These are phyloP conservation scores for Penicillium antarcticum DNA, from an alignment of 495 filamentous ascomycete genomes.

Conservation along the genomic window DNA sequence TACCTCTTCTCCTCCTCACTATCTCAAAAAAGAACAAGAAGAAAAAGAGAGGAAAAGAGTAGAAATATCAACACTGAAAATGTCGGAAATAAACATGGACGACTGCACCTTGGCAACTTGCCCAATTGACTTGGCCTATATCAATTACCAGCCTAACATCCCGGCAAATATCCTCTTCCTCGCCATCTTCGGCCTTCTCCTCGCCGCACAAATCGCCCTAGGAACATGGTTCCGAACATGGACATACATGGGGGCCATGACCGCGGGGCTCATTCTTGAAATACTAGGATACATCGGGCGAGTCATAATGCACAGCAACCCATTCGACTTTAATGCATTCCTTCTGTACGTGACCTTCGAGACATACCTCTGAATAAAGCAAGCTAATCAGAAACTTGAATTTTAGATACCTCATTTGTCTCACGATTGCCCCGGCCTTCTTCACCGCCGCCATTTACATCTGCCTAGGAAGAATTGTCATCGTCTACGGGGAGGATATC, in stretches of 20 bases:
- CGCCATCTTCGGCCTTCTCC: conserved; percentile 26
- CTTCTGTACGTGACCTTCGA: conserved; percentile 30
- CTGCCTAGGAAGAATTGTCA: conserved; percentile 51
- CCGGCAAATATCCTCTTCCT: conserved; percentile 33
- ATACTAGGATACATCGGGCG: conserved; percentile 39
- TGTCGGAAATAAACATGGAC: not conserved
- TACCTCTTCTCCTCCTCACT: too few relatives aligned
- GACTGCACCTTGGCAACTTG: conserved; percentile 36
- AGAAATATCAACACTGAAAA: not conserved
- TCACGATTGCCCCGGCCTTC: conserved; percentile 56
- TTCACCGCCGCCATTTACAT: conserved; percentile 56
- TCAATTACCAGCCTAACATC: conserved; percentile 35
- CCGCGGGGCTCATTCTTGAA: conserved; percentile 31
- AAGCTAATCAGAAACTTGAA: conserved; percentile 1
- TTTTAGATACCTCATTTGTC: conserved; percentile 43
- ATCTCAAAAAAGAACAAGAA: too few relatives aligned
- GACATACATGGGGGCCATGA: conserved; percentile 24
- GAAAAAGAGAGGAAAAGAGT: conserved; percentile 1
- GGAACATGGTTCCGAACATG: conserved; percentile 29
- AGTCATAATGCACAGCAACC: conserved; percentile 34
- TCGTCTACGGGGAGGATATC: conserved; percentile 41
- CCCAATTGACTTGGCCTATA: conserved; percentile 24
- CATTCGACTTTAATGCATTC: conserved; percentile 34
- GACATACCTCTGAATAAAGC: not conserved
- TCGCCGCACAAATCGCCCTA: conserved; percentile 27